These are phyloP conservation scores for Penicillium sp. DNA, from an alignment of 2,329 filamentous ascomycete genomes.

Conservation along the genomic window DNA sequence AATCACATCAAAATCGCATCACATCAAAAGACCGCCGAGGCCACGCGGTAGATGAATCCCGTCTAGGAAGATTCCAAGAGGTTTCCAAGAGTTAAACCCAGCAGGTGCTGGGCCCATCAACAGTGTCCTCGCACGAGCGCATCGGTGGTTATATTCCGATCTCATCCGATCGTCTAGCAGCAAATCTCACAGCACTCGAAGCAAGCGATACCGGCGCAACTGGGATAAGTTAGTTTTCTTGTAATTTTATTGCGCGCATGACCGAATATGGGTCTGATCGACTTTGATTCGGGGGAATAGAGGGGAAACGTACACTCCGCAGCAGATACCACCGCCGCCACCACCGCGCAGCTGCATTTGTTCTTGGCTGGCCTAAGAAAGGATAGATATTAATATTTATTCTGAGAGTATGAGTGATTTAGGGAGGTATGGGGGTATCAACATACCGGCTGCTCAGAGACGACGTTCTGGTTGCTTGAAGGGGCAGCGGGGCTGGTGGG, in stretches of 20 bases:
- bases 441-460: slow-evolving; percentile 34
- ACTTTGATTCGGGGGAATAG: no score
- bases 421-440: not conserved
- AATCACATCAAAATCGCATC: not conserved
- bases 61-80: not conserved
- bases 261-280: not conserved
- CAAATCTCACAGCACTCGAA: slow-evolving; percentile 39
- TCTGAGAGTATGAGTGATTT: not conserved
- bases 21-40: not conserved
- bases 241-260: not conserved
- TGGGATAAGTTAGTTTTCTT: slow-evolving; percentile 12
- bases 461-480: slow-evolving; percentile 25
- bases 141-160: not conserved
- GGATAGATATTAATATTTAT: slow-evolving; percentile 6
- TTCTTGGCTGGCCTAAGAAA: slow-evolving; percentile 24
- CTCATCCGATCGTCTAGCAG: slow-evolving; percentile 26
- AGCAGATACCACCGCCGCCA: slow-evolving; percentile 34
- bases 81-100: not conserved
- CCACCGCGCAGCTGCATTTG: slow-evolving; percentile 37
- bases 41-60: not conserved
- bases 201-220: slow-evolving; percentile 36
- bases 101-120: not conserved
- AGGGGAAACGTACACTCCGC: slow-evolving; percentile 33
- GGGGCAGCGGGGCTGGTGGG: slow-evolving; percentile 33
- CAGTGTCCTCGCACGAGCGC: not conserved